A percentile compares a stretch with the other conserved stretches of the same genome.
Conservation (phyloP, 225 moss, liverwort and hornwort genomes). For the Rhytidiadelphus loreus region DNA sequence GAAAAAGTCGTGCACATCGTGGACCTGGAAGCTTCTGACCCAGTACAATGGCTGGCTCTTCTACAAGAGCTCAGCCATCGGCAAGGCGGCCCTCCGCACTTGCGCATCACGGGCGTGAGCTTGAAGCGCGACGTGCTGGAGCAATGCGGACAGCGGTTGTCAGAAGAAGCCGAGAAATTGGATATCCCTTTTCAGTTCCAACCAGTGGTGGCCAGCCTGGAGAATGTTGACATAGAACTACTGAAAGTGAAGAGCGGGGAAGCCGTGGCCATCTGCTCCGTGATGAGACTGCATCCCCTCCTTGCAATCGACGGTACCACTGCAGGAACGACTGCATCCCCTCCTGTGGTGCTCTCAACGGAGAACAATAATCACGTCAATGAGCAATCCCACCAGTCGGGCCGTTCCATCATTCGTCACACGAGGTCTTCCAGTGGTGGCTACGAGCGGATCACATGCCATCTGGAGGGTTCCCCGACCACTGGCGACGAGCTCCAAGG, state of each 20-base stretch:
- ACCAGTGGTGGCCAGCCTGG: conserved; percentile 44
- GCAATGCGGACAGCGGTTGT: conserved; percentile 54
- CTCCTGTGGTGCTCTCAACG: not conserved
- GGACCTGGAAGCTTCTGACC: conserved; percentile 68
- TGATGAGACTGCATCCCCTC: conserved; percentile 61
- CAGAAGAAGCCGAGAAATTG: conserved; percentile 56
- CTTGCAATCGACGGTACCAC: conserved; percentile 30
- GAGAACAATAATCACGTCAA: not conserved
- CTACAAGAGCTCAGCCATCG: conserved; percentile 58
- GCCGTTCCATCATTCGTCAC: conserved; percentile 3
- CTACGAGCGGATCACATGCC: conserved; percentile 15
- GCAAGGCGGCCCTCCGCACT: conserved; percentile 61
- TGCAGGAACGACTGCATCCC: not conserved
- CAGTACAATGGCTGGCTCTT: conserved; percentile 75
- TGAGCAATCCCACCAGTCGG: not conserved
- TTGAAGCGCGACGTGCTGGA: conserved; percentile 49
- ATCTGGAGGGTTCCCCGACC: not conserved
- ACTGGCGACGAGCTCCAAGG: not conserved
- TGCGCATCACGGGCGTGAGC: conserved; percentile 70
- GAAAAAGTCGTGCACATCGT: conserved; percentile 70
- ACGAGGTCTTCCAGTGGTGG: conserved; percentile 20
- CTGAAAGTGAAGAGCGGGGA: conserved; percentile 61
- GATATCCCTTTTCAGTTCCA: conserved; percentile 71
- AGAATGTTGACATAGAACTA: conserved; percentile 35
- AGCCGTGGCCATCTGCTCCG: conserved; percentile 68